Evolutionary conservation across 179 eudicot genomes (phyloP).

Genomic region (Monotropa hypopitys): DNA sequence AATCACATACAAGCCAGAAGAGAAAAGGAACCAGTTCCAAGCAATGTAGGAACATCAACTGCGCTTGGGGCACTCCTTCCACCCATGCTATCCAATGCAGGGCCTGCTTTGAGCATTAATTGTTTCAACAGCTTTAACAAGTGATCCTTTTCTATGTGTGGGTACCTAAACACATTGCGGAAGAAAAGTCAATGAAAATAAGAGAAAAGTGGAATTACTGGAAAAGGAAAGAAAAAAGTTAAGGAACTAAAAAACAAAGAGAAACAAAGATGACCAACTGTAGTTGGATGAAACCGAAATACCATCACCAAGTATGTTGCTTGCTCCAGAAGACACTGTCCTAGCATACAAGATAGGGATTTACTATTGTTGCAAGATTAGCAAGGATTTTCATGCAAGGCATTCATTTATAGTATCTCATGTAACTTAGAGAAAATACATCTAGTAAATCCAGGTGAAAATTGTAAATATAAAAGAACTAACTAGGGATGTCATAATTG

Average conservation of each 20-base stretch:
- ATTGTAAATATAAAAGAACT: neutral
- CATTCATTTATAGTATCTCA: neutral
- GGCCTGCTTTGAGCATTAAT: constrained; percentile 44
- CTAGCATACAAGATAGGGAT: neutral
- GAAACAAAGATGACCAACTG: neutral
- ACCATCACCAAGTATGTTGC: neutral
- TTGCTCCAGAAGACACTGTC: neutral
- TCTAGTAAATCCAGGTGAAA: neutral
- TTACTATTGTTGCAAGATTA: neutral
- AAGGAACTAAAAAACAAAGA: neutral
- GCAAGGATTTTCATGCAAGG: neutral
- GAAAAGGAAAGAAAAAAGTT: neutral
- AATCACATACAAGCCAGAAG: constrained; percentile 47
- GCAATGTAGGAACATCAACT: constrained; percentile 84
- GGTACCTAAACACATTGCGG: constrained; percentile 39
- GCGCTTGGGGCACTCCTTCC: constrained; percentile 62
- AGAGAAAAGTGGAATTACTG: neutral
- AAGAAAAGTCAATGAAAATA: neutral
- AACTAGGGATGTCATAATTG: neutral
- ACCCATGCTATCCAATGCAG: constrained; percentile 31
- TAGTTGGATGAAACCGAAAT: neutral
- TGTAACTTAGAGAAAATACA: neutral
- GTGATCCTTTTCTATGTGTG: constrained; percentile 76
- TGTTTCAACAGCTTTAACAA: constrained; percentile 75
- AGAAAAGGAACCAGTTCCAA: constrained; percentile 80